Percentiles rank a stretch among this genome's conserved stretches.
Conservation (phyloP, 805 yeast genomes). For the Starmerella floricola region DNA sequence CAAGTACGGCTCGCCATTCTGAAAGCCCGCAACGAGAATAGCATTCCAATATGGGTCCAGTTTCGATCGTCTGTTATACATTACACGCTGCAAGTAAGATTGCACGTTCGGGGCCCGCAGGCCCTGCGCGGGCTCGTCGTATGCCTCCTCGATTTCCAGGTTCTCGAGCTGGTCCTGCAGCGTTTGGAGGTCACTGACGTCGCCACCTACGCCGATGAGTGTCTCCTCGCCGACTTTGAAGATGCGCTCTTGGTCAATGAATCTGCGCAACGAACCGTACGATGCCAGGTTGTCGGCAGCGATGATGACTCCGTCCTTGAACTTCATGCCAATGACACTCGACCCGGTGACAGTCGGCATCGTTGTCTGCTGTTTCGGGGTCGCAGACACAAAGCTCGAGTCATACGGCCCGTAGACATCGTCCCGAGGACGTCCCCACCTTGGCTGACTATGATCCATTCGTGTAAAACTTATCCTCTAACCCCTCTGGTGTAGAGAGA, state of each 20-base stretch:
- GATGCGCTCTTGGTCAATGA: constrained; percentile 74
- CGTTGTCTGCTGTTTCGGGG: constrained; percentile 78
- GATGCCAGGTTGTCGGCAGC: constrained; percentile 92
- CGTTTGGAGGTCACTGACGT: constrained; percentile 84
- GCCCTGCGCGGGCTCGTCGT: constrained; percentile 46
- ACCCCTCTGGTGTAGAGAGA: no score
- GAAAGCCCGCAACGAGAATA: constrained; percentile 77
- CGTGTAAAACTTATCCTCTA: no score
- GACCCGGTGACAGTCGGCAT: constrained; percentile 95
- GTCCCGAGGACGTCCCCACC: constrained; percentile 92
- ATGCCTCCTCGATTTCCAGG: constrained; percentile 63
- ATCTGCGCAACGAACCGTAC: constrained; percentile 84
- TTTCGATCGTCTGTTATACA: constrained; percentile 79
- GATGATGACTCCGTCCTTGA: constrained; percentile 75
- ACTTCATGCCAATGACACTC: constrained; percentile 84
- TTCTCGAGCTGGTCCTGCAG: constrained; percentile 64
- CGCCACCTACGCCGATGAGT: constrained; percentile 89
- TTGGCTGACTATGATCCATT: constrained; percentile 91
- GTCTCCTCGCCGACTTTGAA: constrained; percentile 74
- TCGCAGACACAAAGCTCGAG: constrained; percentile 56
- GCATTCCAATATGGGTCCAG: constrained; percentile 98
- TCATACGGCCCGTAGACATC: constrained; percentile 70
- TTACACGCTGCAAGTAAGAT: constrained; percentile 70
- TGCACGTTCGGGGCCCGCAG: constrained; percentile 80
- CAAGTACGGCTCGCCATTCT: constrained; percentile 61